A percentile compares a stretch with the other conserved stretches of the same genome.
phyloP scores from a whole-genome alignment of 2,329 filamentous ascomycete genomes.

The Aspergillus brasiliensis region DNA sequence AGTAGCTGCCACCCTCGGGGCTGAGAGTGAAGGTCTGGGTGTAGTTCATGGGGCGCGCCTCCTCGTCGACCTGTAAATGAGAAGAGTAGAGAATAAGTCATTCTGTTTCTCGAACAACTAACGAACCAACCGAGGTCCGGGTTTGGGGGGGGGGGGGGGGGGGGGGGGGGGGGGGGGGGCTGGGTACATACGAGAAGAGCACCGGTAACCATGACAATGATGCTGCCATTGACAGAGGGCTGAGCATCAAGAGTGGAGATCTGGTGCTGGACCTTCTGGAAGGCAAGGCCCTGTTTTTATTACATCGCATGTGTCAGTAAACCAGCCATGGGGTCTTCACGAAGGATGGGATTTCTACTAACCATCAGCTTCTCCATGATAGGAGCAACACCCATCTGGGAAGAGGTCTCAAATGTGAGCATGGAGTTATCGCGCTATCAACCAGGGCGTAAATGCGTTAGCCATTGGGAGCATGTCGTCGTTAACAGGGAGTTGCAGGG shows the following conservation, averaged over 20 bases:
- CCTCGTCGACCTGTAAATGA: conserved; percentile 72
- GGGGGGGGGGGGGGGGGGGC: not conserved
- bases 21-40: conserved; percentile 85
- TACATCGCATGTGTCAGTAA: conserved; percentile 4
- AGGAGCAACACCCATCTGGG: conserved; percentile 61
- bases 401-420: conserved; percentile 84
- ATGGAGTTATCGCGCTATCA: conserved; percentile 77
- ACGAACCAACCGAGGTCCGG: too few relatives aligned
- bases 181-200: conserved; percentile 69
- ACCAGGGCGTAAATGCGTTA: not conserved
- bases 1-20: conserved; percentile 73
- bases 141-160: too few relatives aligned
- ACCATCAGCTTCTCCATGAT: conserved; percentile 85
- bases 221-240: conserved; percentile 69
- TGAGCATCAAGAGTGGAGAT: conserved; percentile 80
- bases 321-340: not conserved
- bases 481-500: not conserved
- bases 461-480: not conserved
- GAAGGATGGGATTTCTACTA: conserved; percentile 37
- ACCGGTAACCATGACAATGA: conserved; percentile 87
- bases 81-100: not conserved
- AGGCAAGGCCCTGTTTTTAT: conserved; percentile 67
- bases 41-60: conserved; percentile 86
- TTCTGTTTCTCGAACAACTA: too few relatives aligned
- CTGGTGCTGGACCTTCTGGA: conserved; percentile 78